A percentile compares a stretch with the other conserved stretches of the same genome.
Conservation (phyloP, 306 rosid species). For the Lotus japonicus region DNA sequence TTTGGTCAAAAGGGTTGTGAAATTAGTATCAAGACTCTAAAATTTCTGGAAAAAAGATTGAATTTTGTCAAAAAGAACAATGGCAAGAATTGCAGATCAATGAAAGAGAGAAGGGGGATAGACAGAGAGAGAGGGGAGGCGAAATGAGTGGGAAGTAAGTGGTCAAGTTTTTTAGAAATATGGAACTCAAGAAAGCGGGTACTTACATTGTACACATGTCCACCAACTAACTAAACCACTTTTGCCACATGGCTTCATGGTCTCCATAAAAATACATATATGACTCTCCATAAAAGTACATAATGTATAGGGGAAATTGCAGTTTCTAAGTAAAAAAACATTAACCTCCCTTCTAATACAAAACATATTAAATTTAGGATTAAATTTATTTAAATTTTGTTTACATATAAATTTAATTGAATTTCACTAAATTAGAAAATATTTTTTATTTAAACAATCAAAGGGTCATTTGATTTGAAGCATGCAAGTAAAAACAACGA, state of each 20-base stretch:
- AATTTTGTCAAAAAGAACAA: slow-evolving; percentile 6
- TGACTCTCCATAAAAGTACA: background rate
- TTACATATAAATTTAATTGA: too few species aligned
- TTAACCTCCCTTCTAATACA: too few species aligned
- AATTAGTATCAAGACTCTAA: background rate
- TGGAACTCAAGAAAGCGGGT: background rate
- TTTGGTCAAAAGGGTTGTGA: background rate
- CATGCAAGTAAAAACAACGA: too few species aligned
- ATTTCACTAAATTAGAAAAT: too few species aligned
- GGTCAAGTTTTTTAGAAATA: slow-evolving; percentile 29
- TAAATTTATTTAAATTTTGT: too few species aligned
- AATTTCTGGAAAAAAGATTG: slow-evolving; percentile 12
- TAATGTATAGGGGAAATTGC: background rate
- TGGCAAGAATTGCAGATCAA: slow-evolving; percentile 20
- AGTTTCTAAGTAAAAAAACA: too few species aligned
- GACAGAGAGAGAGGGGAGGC: slow-evolving; percentile 28
- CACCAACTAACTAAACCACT: slow-evolving; percentile 16
- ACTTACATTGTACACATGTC: background rate
- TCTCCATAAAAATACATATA: background rate
- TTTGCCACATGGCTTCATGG: slow-evolving; percentile 15
- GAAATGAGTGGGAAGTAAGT: slow-evolving; percentile 56
- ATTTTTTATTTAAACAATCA: too few species aligned
- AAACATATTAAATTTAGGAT: too few species aligned
- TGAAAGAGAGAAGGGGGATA: background rate
- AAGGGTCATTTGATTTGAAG: too few species aligned